Conservation (phyloP, 176 grass and related monocot species). For the Carex scoparia region DNA sequence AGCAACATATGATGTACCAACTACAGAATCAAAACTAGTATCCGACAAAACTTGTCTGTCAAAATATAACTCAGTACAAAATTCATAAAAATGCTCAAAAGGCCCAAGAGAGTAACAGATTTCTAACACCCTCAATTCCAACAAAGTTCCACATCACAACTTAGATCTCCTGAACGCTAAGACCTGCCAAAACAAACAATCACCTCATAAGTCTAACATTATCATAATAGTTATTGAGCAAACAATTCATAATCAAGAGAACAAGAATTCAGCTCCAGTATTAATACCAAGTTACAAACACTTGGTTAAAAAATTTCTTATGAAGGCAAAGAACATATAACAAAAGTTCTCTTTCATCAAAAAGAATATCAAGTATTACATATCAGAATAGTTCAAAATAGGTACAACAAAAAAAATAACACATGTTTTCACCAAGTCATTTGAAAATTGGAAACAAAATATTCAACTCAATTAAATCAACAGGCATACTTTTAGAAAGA, state of each 20-base stretch:
- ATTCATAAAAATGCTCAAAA: constrained; percentile 20
- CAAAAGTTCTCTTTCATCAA: too few species aligned
- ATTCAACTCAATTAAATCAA: not conserved
- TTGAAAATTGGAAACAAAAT: not conserved
- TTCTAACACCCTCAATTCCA: constrained; percentile 15
- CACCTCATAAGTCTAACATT: not conserved
- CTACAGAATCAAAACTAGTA: constrained; percentile 14
- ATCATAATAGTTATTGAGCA: not conserved
- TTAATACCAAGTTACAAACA: too few species aligned
- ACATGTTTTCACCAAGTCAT: not conserved
- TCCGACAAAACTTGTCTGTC: constrained; percentile 12
- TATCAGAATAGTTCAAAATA: too few species aligned
- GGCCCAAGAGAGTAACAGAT: constrained; percentile 7
- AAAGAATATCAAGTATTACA: too few species aligned
- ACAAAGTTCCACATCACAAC: constrained; percentile 3
- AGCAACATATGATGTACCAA: not conserved
- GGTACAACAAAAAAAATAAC: too few species aligned
- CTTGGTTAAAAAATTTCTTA: too few species aligned
- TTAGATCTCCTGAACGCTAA: constrained; percentile 47
- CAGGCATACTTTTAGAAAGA: not conserved
- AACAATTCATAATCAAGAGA: too few species aligned
- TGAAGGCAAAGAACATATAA: too few species aligned
- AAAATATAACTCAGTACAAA: not conserved
- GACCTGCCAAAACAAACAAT: constrained; percentile 33
- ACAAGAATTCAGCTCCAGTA: too few species aligned